Conservation (phyloP, 2,329 filamentous ascomycete species). For the Purpureocillium lavendulum region DNA sequence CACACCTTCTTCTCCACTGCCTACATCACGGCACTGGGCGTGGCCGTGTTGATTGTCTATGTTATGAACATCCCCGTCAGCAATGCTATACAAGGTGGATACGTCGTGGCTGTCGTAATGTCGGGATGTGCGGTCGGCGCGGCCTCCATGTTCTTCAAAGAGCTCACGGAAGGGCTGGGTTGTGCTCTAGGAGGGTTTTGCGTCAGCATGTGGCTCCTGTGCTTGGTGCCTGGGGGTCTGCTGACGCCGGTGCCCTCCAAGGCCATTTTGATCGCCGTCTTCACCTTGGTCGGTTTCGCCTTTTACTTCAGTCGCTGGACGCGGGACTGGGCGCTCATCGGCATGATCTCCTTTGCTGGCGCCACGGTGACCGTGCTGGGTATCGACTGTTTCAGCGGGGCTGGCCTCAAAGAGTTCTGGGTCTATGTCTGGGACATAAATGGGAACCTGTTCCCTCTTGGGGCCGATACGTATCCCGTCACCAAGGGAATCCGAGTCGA, state of each 20-base stretch:
- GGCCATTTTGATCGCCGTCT: conserved; percentile 65
- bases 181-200: conserved; percentile 84
- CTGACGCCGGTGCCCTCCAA: conserved; percentile 54
- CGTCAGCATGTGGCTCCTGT: conserved; percentile 83
- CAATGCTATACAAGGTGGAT: conserved; percentile 73
- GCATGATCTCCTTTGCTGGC: conserved; percentile 69
- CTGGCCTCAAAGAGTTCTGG: conserved; percentile 96
- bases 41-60: conserved; percentile 78
- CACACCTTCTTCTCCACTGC: conserved; percentile 75
- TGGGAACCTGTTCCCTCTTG: conserved; percentile 67
- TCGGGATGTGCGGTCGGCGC: conserved; percentile 69
- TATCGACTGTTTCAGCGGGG: conserved; percentile 81
- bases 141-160: conserved; percentile 68
- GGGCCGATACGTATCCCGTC: conserved; percentile 70
- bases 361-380: conserved; percentile 73
- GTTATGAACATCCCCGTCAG: conserved; percentile 74
- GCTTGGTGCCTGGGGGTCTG: conserved; percentile 67
- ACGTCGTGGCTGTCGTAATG: conserved; percentile 68
- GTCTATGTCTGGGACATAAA: conserved; percentile 85
- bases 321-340: conserved; percentile 68
- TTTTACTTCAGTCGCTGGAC: conserved; percentile 74
- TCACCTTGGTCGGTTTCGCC: conserved; percentile 61
- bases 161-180: conserved; percentile 73
- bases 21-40: conserved; percentile 63
- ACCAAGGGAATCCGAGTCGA: conserved; percentile 84